Conservation (phyloP, 1,284 basidiomycete species). For the Leccinum fuscescens region DNA sequence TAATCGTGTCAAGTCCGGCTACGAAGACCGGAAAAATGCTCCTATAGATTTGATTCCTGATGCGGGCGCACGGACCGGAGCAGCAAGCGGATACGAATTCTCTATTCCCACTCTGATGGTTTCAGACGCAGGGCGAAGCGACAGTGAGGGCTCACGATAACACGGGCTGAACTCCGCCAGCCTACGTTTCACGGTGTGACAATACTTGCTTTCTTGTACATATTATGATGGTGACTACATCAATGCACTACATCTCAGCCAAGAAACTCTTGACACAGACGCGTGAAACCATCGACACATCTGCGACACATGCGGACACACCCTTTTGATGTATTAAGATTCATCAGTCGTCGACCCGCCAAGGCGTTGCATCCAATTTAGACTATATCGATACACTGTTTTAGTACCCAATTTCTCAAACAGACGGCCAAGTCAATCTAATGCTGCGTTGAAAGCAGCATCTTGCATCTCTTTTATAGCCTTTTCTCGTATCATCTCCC, state of each 20-base stretch:
- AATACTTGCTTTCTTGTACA: constrained; percentile 23
- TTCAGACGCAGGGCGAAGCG: background rate
- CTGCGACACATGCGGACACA: background rate
- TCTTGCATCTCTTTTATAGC: constrained; percentile 74
- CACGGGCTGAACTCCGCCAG: background rate
- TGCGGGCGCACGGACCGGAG: constrained; percentile 59
- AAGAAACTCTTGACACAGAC: background rate
- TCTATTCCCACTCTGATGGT: background rate
- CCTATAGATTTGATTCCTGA: constrained; percentile 62
- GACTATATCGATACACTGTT: constrained; percentile 1
- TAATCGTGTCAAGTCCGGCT: constrained; percentile 51
- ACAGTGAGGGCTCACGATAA: background rate
- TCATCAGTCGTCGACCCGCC: background rate
- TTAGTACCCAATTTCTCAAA: background rate
- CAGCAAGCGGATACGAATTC: background rate
- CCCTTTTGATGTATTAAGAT: background rate
- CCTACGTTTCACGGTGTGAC: background rate
- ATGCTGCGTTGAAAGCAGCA: constrained; percentile 45
- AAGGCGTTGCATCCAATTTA: background rate
- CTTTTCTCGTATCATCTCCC: constrained; percentile 69
- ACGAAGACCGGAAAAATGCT: constrained; percentile 41
- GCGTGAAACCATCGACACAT: background rate
- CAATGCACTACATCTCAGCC: background rate
- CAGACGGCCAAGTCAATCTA: constrained; percentile 19
- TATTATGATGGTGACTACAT: background rate